Conservation (phyloP, 257 asterid species). For the Eustoma russellianum region DNA sequence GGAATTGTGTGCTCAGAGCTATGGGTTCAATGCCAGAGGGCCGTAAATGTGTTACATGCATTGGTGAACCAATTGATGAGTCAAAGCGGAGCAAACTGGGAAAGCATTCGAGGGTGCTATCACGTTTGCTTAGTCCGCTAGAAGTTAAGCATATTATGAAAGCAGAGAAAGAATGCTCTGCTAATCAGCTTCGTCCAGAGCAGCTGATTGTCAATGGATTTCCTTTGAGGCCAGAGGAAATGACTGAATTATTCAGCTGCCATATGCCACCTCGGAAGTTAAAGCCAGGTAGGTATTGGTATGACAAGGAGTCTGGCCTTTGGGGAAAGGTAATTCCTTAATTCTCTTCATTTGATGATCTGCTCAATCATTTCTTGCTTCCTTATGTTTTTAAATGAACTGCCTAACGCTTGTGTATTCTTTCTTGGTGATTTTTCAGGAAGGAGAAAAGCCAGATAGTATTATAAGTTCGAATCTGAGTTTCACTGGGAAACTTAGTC, state of each 20-base stretch:
- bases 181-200: slow-evolving; percentile 91
- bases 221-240: slow-evolving; percentile 75
- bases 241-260: slow-evolving; percentile 77
- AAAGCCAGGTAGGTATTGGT: slow-evolving; percentile 94
- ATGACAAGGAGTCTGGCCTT: slow-evolving; percentile 87
- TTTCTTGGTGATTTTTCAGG: slow-evolving; percentile 39
- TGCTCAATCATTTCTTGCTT: too few relatives aligned
- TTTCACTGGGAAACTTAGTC: slow-evolving; percentile 81
- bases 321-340: slow-evolving; percentile 74
- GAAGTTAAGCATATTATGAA: slow-evolving; percentile 90
- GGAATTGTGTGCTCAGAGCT: slow-evolving; percentile 89
- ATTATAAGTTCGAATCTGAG: slow-evolving; percentile 69
- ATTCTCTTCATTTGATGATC: too few relatives aligned
- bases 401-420: not conserved
- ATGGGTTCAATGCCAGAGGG: slow-evolving; percentile 99
- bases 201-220: slow-evolving; percentile 76
- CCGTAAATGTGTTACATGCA: slow-evolving; percentile 86
- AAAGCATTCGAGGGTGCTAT: slow-evolving; percentile 58
- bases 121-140: slow-evolving; percentile 71
- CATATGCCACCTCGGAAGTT: slow-evolving; percentile 66
- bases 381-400: too few relatives aligned
- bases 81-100: slow-evolving; percentile 60
- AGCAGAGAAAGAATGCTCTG: slow-evolving; percentile 80
- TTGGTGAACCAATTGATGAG: slow-evolving; percentile 83
- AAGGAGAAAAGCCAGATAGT: slow-evolving; percentile 91